Base-by-base conservation (phyloP, 257 asterid genomes). In the Avicennia marina region DNA sequence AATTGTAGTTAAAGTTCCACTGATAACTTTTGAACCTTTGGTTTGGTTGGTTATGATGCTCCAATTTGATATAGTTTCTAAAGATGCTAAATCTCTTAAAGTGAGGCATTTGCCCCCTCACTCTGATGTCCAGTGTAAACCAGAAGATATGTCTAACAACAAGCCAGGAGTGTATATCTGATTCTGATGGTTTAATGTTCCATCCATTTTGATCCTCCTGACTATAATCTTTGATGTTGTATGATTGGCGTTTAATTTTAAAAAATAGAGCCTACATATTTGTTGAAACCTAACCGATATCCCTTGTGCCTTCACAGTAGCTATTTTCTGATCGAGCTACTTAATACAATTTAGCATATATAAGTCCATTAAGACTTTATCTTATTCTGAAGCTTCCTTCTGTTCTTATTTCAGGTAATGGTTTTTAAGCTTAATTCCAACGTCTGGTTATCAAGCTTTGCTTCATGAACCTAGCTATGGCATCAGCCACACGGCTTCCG, bases 401-500 rank as follows among this genome's bases (percentile, higher is more conserved):
- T 59, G 4, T 68, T 48, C 68, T 70, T 5, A 5, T 59, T 43
- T 50, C 79, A 84, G 85, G 65, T 60, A 74, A 62, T n/a, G n/a
- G n/a, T n/a, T 24, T 62, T 48, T 57, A 39, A 61, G 36, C 47
- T 20, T 6, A 32, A 38, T 18, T 32, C 45, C 42, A 45, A 56
- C 41, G 20, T 34, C 47, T 11, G 16, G 62, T 60, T 60, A 29
- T 47, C 43, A 19, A 67, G 25, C 65, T 69, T 54, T 67, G 26
- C 42, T 31, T 31, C n/a, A 34, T 38, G 74, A 68, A 56, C 66
- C 55, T 60, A 47, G 50, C 48, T 31, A 82, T 86, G 98, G 72
- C 83, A 53, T 64, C 71, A 67, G 44, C 70, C 40, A 44, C 71
- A 60, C 78, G 66, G 48, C 75, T 80, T 66, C 66, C 80, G 16